Base-by-base conservation (phyloP, 768 basidiomycete species). In the Royoungia palumana region DNA sequence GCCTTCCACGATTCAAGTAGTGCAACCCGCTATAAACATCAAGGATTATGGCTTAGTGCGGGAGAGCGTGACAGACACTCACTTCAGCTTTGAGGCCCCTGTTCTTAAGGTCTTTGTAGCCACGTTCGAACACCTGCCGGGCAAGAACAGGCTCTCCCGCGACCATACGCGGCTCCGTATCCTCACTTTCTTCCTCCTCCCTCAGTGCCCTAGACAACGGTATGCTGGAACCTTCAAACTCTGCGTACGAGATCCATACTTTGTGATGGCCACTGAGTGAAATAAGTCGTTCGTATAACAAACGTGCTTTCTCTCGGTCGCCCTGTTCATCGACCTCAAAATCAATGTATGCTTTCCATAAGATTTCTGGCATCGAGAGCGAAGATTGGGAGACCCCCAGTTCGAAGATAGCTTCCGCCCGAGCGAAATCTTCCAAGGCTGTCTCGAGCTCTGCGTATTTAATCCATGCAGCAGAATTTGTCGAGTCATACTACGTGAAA, bases 261-360 rank as follows among this genome's bases (percentile, higher is more conserved):
- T 97, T 97, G 70, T 93, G 88, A 64, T 98, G 94, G 4, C 90
- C 90, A 55, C 92, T 95, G 41, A 88, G 74, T 27, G 80, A 71
- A 41, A 96, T 76, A 17, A 97, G 78, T 17, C 94, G 81, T 70
- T 97, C 94, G 65, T 96, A 97, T 35, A 98, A 65, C 6, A 77
- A 75, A n/a, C 95, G 76, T 2, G 89, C 87, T 14, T 81, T 78
- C 49, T 89, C 89, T 35, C 92, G 82, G 56, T 97, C 94, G 58
- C 93, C 93, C 30, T 69, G 68, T 67, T 96, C 93, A 51, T 90
- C 89, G 48, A 86, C 83, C 70, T 98, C 95, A 58, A 96, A 96
- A 68, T 97, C 95, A 70, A 97, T 90, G 68, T 92, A 97, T 6
- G 92, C 89, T 66, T 95, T 94, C 89, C 89, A 92, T 9, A 94